phyloP scores from a whole-genome alignment of 192 early-diverging fungal species.

The Ambispora gerdemannii region DNA sequence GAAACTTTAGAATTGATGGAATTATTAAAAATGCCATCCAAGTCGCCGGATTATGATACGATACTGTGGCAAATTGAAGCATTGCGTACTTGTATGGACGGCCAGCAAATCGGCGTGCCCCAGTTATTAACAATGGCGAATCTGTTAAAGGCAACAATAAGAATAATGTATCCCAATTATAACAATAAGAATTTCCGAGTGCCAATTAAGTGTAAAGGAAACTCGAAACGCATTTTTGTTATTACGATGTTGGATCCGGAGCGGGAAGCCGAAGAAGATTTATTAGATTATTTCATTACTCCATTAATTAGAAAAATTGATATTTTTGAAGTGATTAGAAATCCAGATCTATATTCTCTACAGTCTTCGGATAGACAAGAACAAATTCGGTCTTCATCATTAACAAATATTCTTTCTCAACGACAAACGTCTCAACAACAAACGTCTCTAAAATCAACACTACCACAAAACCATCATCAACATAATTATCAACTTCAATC shows the following conservation, averaged over 20 bases:
- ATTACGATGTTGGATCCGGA: background rate
- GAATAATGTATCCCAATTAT: conserved; percentile 3
- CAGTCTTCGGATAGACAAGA: no score
- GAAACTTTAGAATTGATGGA: background rate
- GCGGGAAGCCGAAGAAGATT: background rate
- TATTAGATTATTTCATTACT: background rate
- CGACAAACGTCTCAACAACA: no score
- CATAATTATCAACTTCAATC: no score
- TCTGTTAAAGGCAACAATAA: conserved; percentile 10
- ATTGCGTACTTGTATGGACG: conserved; percentile 4
- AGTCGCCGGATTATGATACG: background rate
- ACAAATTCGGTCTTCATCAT: no score
- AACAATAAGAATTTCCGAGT: background rate
- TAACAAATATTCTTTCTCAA: no score
- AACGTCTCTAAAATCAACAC: no score
- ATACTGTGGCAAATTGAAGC: conserved; percentile 13
- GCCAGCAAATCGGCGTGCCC: background rate
- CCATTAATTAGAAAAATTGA: background rate
- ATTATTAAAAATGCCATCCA: background rate
- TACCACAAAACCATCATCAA: no score
- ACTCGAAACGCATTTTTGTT: background rate
- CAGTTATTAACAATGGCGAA: conserved; percentile 7
- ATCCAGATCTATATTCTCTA: no score
- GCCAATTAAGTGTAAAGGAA: conserved; percentile 10
- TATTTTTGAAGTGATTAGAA: no score